A percentile compares a stretch with the other conserved stretches of the same genome.
These are phyloP conservation scores for Mallotus japonicus DNA, from an alignment of 441 rosid genomes.

Conservation along the genomic window DNA sequence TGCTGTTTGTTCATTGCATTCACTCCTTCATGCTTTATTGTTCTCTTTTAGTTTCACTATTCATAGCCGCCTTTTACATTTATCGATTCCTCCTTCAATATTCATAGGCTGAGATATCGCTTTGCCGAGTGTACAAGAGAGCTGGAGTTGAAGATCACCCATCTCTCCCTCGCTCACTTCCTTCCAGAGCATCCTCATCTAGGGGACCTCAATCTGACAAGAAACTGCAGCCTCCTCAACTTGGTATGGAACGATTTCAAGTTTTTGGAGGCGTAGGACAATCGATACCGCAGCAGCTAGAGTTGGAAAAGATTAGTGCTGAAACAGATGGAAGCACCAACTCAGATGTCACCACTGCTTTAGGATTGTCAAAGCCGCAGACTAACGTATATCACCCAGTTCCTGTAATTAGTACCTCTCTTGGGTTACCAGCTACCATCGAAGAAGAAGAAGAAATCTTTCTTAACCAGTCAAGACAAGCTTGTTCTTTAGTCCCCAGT, in stretches of 20 bases:
- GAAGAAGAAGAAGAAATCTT: slow-evolving; percentile 40
- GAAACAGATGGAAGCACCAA: slow-evolving; percentile 62
- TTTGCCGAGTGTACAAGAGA: slow-evolving; percentile 95
- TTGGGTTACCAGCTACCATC: slow-evolving; percentile 33
- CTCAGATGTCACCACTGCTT: slow-evolving; percentile 64
- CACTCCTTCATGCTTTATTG: not conserved
- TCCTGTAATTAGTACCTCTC: slow-evolving; percentile 34
- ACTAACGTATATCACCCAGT: slow-evolving; percentile 52
- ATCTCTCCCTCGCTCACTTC: slow-evolving; percentile 74
- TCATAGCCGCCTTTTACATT: not conserved
- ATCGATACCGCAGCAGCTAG: slow-evolving; percentile 27
- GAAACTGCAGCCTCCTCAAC: slow-evolving; percentile 29
- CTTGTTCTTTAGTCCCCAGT: slow-evolving; percentile 27
- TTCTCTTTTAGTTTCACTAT: not conserved
- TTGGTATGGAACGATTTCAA: slow-evolving; percentile 31
- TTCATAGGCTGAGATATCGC: slow-evolving; percentile 77
- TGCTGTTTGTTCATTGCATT: not conserved
- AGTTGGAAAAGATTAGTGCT: slow-evolving; percentile 35
- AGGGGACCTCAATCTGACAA: slow-evolving; percentile 32
- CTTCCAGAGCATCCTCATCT: slow-evolving; percentile 47
- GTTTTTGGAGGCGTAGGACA: slow-evolving; percentile 23
- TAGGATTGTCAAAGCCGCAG: slow-evolving; percentile 56
- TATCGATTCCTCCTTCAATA: not conserved
- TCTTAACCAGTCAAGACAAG: slow-evolving; percentile 35
- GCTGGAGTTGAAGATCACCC: slow-evolving; percentile 96